A percentile compares a stretch with the other conserved stretches of the same genome.
phyloP scores from a whole-genome alignment of 148 eudicot species.

The Beta vulgaris region DNA sequence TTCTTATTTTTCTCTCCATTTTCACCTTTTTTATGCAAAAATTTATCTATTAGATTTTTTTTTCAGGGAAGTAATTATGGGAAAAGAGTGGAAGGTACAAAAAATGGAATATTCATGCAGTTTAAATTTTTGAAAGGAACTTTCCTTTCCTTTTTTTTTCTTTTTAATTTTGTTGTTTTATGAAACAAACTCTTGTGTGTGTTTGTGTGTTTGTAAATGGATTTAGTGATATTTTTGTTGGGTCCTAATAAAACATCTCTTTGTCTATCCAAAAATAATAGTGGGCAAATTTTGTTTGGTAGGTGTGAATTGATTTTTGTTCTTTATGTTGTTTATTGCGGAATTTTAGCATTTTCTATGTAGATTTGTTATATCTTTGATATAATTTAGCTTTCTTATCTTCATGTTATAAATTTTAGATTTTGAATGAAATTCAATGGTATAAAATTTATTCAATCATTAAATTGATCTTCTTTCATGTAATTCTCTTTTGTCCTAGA shows the following conservation, averaged over 20 bases:
- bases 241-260: neutral
- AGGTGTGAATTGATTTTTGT: neutral
- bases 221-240: neutral
- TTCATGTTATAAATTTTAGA: neutral
- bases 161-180: neutral
- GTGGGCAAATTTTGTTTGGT: neutral
- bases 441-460: too few relatives aligned
- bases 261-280: neutral
- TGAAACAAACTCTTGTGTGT: neutral
- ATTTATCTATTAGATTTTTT: neutral
- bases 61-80: neutral
- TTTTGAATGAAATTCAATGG: too few relatives aligned
- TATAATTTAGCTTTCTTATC: neutral
- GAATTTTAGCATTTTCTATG: neutral
- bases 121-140: neutral
- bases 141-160: neutral
- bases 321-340: neutral
- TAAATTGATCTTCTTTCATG: neutral
- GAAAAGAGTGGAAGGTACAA: neutral
- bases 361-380: neutral
- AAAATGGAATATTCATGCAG: conserved; percentile 23
- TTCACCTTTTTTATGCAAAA: neutral
- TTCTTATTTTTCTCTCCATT: neutral
- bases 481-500: too few relatives aligned
- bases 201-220: neutral